Conservation (phyloP, 257 asterid species). For the Perilla frutescens region DNA sequence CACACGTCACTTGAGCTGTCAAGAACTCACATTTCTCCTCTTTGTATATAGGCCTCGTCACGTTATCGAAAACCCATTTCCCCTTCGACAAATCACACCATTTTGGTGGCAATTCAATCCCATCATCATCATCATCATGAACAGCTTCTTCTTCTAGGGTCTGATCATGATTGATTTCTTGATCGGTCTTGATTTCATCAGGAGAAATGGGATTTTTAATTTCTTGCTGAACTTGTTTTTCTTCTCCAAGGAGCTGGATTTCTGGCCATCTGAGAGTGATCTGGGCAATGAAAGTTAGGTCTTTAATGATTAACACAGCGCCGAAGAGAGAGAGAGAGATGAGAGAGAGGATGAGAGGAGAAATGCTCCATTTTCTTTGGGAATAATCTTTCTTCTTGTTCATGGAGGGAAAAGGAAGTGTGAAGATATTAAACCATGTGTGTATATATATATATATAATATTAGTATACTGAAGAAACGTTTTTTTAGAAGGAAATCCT, state of each 20-base stretch:
- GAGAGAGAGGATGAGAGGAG: slow-evolving; percentile 37
- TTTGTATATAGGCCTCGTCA: slow-evolving; percentile 59
- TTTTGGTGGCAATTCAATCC: slow-evolving; percentile 51
- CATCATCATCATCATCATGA: background rate
- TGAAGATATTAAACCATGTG: background rate
- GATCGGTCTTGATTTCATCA: background rate
- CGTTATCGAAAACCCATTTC: slow-evolving; percentile 67
- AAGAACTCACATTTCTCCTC: slow-evolving; percentile 70
- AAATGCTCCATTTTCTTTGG: slow-evolving; percentile 33
- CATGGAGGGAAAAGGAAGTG: slow-evolving; percentile 12
- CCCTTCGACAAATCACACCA: slow-evolving; percentile 71
- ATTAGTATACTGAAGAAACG: too few species aligned
- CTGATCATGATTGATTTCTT: background rate
- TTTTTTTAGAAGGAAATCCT: too few species aligned
- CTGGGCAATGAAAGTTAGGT: slow-evolving; percentile 40
- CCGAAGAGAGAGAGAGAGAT: slow-evolving; percentile 35
- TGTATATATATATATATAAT: too few species aligned
- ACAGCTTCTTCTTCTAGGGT: background rate
- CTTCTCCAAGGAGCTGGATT: slow-evolving; percentile 4
- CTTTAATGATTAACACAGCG: slow-evolving; percentile 37
- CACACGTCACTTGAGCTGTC: slow-evolving; percentile 75
- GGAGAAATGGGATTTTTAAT: background rate
- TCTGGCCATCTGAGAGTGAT: slow-evolving; percentile 34
- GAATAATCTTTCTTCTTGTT: slow-evolving; percentile 20
- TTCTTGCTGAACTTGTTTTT: background rate